Evolutionary conservation across 2,329 filamentous ascomycete genomes (phyloP), one percentile per base, ranked within the genome.

Genomic region (Aureobasidium subglaciale): DNA sequence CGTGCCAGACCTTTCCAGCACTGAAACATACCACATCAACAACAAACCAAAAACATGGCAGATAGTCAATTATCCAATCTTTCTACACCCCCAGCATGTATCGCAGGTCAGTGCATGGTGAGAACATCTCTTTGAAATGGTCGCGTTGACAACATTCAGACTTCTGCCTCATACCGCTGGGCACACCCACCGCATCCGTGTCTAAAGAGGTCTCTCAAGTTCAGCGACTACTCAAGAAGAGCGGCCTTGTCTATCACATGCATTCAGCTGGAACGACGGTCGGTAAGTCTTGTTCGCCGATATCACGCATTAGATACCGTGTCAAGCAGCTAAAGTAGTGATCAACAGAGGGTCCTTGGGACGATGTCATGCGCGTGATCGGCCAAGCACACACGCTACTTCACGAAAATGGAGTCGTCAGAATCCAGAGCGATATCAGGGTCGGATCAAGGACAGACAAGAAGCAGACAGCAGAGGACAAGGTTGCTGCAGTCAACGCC

Each of bases 181-280:
- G 75, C 57, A 78, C 75, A 10, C 72, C 74, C 4, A 74, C 73
- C 1, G 74, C 75, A 2, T 75, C 72, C 7, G 75, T 78, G n/a
- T 75, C 73, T 6, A 70, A 72, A 55, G 88, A 97, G 68, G 84
- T 99, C 27, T 92, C 92, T 30, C 85, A 87, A 60, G 90, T 97
- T 34, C 92, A 97, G 74, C 83, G 85, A 56, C 78, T 97, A 32
- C 79, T 99, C 64, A 84, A 87, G 71, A 83, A 82, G 54, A 93
- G 87, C 63, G 90, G 90, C 2, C 71, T 97, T 60, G 85, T 83
- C 61, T 92, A 91, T 68, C 84, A 81, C 43, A 93, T 97, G 89
- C 92, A 97, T 73, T 91, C 88, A 24, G 91, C 90, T 2, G 93
- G 92, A 11, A 96, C 92, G 0, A 97, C 92, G 0, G 81, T 97